These are phyloP conservation scores for Dipteronia sinensis DNA, from an alignment of 345 rosid species.

Conservation along the genomic window DNA sequence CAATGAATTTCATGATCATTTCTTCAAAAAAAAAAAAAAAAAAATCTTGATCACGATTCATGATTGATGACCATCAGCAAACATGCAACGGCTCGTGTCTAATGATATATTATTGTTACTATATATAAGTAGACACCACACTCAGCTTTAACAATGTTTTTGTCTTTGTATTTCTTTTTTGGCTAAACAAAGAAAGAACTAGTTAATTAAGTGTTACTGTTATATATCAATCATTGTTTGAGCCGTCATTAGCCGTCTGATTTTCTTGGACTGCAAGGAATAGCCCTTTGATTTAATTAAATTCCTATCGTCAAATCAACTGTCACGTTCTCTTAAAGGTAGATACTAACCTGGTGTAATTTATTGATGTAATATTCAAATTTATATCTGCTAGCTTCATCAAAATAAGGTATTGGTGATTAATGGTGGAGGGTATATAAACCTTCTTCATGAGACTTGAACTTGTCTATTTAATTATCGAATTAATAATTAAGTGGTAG, in stretches of 20 bases:
- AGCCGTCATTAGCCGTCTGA: constrained; percentile 1
- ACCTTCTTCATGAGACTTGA: not conserved
- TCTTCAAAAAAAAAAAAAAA: too few species aligned
- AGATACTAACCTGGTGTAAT: not conserved
- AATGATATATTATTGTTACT: not conserved
- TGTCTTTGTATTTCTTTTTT: not conserved
- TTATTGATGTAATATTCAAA: not conserved
- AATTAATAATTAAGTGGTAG: not conserved
- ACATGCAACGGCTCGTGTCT: not conserved
- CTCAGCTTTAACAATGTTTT: too few species aligned
- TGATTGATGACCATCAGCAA: not conserved
- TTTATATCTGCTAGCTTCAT: too few species aligned
- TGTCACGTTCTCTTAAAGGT: not conserved
- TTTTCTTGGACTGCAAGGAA: not conserved
- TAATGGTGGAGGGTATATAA: not conserved
- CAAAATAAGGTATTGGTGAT: too few species aligned
- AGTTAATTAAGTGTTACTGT: not conserved
- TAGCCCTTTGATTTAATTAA: not conserved
- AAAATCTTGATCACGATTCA: too few species aligned
- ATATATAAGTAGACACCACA: too few species aligned
- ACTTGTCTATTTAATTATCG: not conserved
- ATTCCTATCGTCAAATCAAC: not conserved
- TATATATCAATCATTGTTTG: not conserved
- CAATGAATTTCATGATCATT: not conserved
- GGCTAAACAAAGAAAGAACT: not conserved